A percentile compares a stretch with the other conserved stretches of the same genome.
Evolutionary conservation across 2,329 filamentous ascomycete genomes (phyloP).

Genomic region (Exophiala sideris): DNA sequence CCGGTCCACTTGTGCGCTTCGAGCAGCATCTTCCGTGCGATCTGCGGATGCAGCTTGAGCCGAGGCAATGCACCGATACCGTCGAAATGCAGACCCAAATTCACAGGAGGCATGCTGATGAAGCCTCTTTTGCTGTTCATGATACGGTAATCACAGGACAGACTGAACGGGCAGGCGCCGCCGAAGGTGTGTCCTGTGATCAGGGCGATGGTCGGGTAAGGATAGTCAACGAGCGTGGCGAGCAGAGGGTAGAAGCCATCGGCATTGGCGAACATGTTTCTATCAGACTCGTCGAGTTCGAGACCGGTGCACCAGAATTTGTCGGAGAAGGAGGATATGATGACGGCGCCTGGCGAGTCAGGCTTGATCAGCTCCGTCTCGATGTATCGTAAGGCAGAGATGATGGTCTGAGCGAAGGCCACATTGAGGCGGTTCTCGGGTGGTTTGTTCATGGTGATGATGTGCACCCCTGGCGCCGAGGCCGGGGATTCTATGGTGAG

Average conservation of each 20-base stretch:
- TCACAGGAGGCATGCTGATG: constrained; percentile 52
- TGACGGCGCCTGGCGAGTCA: constrained; percentile 50
- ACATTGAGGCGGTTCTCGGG: constrained; percentile 54
- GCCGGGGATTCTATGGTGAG: constrained; percentile 24
- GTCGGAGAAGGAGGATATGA: constrained; percentile 49
- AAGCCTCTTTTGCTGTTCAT: constrained; percentile 49
- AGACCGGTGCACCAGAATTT: constrained; percentile 48
- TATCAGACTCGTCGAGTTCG: constrained; percentile 47
- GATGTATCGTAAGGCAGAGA: constrained; percentile 47
- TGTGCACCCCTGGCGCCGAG: constrained; percentile 41
- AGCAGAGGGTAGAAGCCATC: constrained; percentile 56
- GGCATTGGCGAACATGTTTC: constrained; percentile 54
- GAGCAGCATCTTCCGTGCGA: constrained; percentile 56
- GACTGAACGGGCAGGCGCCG: constrained; percentile 47
- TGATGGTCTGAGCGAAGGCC: constrained; percentile 52
- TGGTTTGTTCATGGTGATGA: constrained; percentile 54
- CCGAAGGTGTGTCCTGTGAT: constrained; percentile 51
- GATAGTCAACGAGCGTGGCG: constrained; percentile 49
- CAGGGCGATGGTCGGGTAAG: constrained; percentile 47
- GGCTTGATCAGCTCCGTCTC: constrained; percentile 44
- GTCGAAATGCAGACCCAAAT: constrained; percentile 55
- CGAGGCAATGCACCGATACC: constrained; percentile 53
- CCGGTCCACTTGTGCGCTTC: constrained; percentile 56
- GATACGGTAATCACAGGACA: constrained; percentile 47
- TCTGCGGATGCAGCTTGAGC: constrained; percentile 49